Conservation (phyloP, 345 rosid species). For the Boechera retrofracta region DNA sequence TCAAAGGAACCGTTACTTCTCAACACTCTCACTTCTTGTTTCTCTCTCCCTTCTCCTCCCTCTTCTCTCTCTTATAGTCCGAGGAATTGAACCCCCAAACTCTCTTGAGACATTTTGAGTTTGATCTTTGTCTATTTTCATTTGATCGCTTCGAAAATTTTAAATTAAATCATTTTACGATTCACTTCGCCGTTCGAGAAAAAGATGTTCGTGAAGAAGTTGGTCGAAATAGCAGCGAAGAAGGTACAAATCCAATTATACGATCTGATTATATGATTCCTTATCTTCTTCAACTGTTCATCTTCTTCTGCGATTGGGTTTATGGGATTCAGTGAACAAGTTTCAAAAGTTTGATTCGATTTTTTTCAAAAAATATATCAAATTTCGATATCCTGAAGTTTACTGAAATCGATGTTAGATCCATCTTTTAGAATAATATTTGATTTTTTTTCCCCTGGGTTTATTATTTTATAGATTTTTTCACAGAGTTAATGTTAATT, state of each 20-base stretch:
- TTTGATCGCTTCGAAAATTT: neutral
- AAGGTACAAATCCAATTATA: conserved; percentile 33
- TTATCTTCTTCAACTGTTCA: conserved; percentile 22
- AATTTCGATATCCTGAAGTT: conserved; percentile 11
- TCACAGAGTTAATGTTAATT: neutral
- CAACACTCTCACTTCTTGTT: conserved; percentile 22
- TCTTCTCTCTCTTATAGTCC: neutral
- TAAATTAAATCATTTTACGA: neutral
- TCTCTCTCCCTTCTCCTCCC: conserved; percentile 6
- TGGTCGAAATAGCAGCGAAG: conserved; percentile 45
- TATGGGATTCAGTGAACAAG: conserved; percentile 19
- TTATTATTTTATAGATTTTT: neutral
- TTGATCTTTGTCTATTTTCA: conserved; percentile 6
- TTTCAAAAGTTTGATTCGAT: neutral
- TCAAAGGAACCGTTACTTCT: conserved; percentile 45
- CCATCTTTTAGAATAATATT: conserved; percentile 26
- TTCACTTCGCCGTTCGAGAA: conserved; percentile 7
- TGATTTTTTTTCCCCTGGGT: neutral
- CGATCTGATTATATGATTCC: neutral
- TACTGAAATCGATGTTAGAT: conserved; percentile 33
- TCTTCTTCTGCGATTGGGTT: conserved; percentile 27
- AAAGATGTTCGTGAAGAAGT: conserved; percentile 48
- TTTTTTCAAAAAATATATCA: too few relatives aligned
- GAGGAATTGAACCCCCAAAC: neutral
- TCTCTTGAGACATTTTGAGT: conserved; percentile 1